Evolutionary conservation across 192 early-diverging fungal genomes (phyloP), one percentile per base, ranked within the genome.

Genomic region (Tieghemiomyces parasiticus): DNA sequence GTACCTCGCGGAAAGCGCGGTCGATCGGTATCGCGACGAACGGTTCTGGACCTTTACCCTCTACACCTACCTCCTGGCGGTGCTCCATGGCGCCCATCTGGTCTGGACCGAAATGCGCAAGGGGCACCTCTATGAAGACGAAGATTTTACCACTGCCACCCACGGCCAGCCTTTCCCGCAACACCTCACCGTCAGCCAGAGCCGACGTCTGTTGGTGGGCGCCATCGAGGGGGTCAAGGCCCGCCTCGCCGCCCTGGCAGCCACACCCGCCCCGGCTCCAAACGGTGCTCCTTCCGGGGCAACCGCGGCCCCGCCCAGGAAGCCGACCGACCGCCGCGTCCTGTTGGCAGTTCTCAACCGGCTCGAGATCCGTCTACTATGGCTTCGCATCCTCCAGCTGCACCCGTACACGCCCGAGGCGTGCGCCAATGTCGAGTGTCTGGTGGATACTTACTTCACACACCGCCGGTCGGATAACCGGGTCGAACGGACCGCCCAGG

Each of bases 81-180:
- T 34, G 19, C 20, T 35, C 34, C 34, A 34, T 13, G 34, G 55
- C 26, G 33, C 35, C 2, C 35, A 19, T 34, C 4, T 58, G 34
- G 55, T 58, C 13, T 35, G 33, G 32, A 14, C 34, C 24, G 34
- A 58, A 35, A 58, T 58, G 55, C 55, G 33, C 3, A 12, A n/a
- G 24, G 55, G 55, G 4, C 16, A 58, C 22, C 19, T 58, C 20
- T 58, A 58, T 22, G 55, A 58, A n/a, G 35, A 58, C 55, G 55
- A 58, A 34, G 55, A 58, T 58, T 58, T 58, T 30, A 35, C 35
- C 19, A 38, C 31, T 9, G 35, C 34, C 55, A 38, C 19, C 55
- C 35, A 58, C 34, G 55, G 55, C 16, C 31, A 50, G 49, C 13
- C 49, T 20, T 28, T 50, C 26, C 10, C 49, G 2, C 22, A 46